Evolutionary conservation across 495 filamentous ascomycete genomes (phyloP), one percentile per base, ranked within the genome.

Genomic region (Aspergillus homomorphus): DNA sequence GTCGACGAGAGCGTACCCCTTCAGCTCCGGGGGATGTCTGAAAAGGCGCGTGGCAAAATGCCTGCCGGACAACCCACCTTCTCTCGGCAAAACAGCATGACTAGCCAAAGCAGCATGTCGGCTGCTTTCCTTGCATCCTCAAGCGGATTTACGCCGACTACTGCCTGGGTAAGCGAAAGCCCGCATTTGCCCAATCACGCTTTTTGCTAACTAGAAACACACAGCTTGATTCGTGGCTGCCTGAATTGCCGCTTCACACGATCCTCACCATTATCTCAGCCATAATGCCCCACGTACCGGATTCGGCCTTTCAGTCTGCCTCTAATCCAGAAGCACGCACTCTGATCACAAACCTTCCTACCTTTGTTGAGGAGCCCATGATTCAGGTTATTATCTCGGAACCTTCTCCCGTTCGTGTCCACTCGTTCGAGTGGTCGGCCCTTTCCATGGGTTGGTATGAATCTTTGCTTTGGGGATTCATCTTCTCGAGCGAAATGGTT

Each of bases 41-140:
- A 99, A 71, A 99, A 98, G 67, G 95, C 94, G 23, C 79, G 94
- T 50, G 94, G 94, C 8, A 99, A 99, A 70, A 90, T 94, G 84
- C 95, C 95, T n/a, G 91, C 89, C 10, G 88, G 90, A 3, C 81
- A 89, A 42, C 80, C 82, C 10, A 83, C 82, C 16, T 97, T 98
- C 69, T 96, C 92, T 3, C 80, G 95, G 8, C 94, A 97, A 67
- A 94, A 92, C 66, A 96, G 91, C 71, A 92, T 87, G 49, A 89
- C 91, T 10, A 96, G 90, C 62, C 80, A 97, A 38, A 82, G 76
- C 53, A 88, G 86, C 70, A 79, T 89, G 65, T 79, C 84, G 53
- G 79, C 81, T 51, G 67, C 81, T 52, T 80, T 73, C 73, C 71
- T 72, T 64, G 65, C 81, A 2, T 65, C 73, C 16, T 72, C 77